These are phyloP conservation scores for Chlorella sp. DNA, from an alignment of 139 green algal species.

Conservation along the genomic window DNA sequence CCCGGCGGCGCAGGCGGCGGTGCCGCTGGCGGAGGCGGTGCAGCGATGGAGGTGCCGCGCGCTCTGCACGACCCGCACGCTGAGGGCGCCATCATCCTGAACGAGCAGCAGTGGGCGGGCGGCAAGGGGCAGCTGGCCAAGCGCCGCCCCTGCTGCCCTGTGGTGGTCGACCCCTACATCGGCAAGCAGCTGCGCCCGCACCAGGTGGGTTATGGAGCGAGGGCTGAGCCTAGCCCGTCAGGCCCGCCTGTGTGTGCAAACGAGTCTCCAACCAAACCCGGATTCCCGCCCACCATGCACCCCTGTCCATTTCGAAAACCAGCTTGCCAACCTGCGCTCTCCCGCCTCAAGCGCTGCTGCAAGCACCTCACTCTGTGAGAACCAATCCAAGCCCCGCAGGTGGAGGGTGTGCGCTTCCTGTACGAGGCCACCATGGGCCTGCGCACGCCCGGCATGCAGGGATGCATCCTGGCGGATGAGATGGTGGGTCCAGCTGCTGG, in stretches of 20 bases:
- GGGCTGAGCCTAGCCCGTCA: too few relatives aligned
- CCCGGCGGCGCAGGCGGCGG: background rate
- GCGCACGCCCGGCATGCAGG: constrained; percentile 27
- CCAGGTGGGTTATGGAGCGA: constrained; percentile 1
- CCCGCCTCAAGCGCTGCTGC: too few relatives aligned
- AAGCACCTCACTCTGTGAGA: too few relatives aligned
- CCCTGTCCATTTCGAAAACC: too few relatives aligned
- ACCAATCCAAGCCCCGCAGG: constrained; percentile 33
- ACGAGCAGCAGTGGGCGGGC: constrained; percentile 56
- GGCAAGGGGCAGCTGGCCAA: constrained; percentile 40
- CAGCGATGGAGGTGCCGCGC: background rate
- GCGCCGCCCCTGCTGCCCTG: constrained; percentile 37
- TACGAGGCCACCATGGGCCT: constrained; percentile 70
- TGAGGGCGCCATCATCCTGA: constrained; percentile 67
- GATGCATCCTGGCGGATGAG: constrained; percentile 83
- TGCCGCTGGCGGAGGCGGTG: background rate
- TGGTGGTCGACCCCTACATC: constrained; percentile 78
- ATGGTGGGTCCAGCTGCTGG: constrained; percentile 56
- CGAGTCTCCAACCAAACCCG: background rate
- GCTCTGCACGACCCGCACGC: constrained; percentile 63
- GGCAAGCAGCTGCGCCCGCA: constrained; percentile 52
- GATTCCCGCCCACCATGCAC: background rate
- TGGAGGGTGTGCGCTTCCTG: constrained; percentile 81
- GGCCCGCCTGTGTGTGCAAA: background rate
- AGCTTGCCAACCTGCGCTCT: too few relatives aligned